phyloP scores from a whole-genome alignment of 2,329 filamentous ascomycete genomes.

The Pseudofabraea citricarpa region DNA sequence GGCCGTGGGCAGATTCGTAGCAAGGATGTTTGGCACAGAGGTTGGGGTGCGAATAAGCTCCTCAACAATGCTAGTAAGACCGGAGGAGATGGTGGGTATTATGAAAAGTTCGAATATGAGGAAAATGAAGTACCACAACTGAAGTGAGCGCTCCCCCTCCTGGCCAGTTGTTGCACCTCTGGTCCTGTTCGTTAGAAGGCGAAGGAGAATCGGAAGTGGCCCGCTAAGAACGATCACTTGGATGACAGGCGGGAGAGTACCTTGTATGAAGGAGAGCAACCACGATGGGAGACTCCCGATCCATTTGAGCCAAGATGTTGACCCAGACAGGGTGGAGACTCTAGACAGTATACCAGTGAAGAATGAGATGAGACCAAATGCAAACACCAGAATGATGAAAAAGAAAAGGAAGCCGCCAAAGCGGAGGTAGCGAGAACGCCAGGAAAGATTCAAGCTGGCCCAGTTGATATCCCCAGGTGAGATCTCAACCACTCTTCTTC shows the following conservation, averaged over 20 bases:
- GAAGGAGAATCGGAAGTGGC: constrained; percentile 18
- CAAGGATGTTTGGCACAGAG: constrained; percentile 18
- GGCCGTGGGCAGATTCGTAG: constrained; percentile 20
- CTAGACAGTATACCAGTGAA: constrained; percentile 13
- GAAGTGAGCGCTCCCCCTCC: constrained; percentile 18
- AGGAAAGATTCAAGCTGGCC: constrained; percentile 13
- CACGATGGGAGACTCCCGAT: constrained; percentile 10
- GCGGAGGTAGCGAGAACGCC: constrained; percentile 13
- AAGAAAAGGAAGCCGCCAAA: constrained; percentile 9
- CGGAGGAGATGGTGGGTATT: constrained; percentile 20
- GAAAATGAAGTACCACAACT: constrained; percentile 22
- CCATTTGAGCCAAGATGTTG: constrained; percentile 14
- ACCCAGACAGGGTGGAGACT: constrained; percentile 11
- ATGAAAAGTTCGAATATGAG: constrained; percentile 20
- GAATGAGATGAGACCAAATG: constrained; percentile 13
- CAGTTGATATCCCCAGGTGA: constrained; percentile 23
- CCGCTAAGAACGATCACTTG: constrained; percentile 22
- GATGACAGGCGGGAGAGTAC: constrained; percentile 17
- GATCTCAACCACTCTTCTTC: constrained; percentile 18
- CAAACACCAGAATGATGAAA: constrained; percentile 11
- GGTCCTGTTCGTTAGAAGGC: constrained; percentile 17
- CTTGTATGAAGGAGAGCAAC: constrained; percentile 14
- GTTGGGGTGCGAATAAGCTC: constrained; percentile 13
- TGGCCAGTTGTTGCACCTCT: constrained; percentile 18
- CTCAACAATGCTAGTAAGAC: constrained; percentile 23